phyloP scores from a whole-genome alignment of 805 yeast species.

The Clavispora asparagi region DNA sequence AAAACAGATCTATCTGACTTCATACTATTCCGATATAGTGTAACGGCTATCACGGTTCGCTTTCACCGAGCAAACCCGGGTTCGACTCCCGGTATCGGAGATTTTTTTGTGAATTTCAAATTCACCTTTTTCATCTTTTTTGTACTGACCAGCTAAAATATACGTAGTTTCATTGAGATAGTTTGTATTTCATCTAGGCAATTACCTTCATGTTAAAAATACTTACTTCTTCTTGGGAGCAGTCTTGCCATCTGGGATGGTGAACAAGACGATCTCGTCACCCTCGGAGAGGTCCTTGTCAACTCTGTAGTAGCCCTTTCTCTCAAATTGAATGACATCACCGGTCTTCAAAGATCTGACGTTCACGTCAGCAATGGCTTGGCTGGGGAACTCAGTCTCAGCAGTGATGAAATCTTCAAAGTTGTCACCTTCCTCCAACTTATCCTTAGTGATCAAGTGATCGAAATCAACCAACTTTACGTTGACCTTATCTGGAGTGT shows the following conservation, averaged over 20 bases:
- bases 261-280: constrained; percentile 71
- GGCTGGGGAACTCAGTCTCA: constrained; percentile 74
- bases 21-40: constrained; percentile 58
- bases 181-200: neutral
- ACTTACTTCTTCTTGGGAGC: constrained; percentile 31
- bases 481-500: constrained; percentile 62
- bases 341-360: constrained; percentile 74
- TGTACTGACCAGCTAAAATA: too few species aligned
- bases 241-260: constrained; percentile 91
- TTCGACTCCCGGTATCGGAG: constrained; percentile 86
- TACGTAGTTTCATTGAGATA: neutral
- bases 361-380: constrained; percentile 77
- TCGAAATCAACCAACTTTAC: constrained; percentile 88
- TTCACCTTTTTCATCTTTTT: too few species aligned
- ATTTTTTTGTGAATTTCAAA: neutral
- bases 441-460: constrained; percentile 91
- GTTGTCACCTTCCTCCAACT: constrained; percentile 89
- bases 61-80: constrained; percentile 83
- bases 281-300: constrained; percentile 57
- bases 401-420: constrained; percentile 90
- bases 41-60: constrained; percentile 82
- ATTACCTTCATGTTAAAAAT: neutral
- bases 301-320: constrained; percentile 92
- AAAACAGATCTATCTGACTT: too few species aligned
- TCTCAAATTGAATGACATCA: constrained; percentile 89